Evolutionary conservation across 176 grass and related monocot genomes (phyloP).

Genomic region (Oryza officinalis): DNA sequence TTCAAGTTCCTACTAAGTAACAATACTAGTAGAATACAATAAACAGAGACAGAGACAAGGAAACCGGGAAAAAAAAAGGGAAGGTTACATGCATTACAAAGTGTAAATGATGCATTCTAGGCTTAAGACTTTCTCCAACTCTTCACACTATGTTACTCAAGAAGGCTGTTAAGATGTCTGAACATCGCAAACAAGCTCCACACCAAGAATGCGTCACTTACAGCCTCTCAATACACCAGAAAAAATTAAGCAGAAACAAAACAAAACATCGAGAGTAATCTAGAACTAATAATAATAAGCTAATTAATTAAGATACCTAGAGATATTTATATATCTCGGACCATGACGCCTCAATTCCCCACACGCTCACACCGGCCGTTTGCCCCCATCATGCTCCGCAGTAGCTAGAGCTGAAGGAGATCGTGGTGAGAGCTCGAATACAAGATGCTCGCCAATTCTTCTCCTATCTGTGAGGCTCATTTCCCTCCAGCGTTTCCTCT

Average conservation of each 20-base stretch:
- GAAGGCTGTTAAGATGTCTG: conserved; percentile 30
- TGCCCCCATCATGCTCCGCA: background rate
- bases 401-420: conserved; percentile 27
- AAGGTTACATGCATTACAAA: conserved; percentile 46
- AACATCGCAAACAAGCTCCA: conserved; percentile 29
- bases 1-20: conserved; percentile 9
- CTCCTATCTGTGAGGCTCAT: conserved; percentile 27
- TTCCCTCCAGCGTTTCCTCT: background rate
- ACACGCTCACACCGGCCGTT: conserved; percentile 32
- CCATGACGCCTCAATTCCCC: conserved; percentile 84
- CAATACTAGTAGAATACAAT: background rate
- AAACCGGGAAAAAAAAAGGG: background rate
- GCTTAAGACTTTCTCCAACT: conserved; percentile 34
- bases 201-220: conserved; percentile 73
- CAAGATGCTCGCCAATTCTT: background rate
- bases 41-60: background rate
- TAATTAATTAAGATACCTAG: conserved; percentile 36
- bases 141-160: conserved; percentile 19
- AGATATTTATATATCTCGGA: conserved; percentile 66
- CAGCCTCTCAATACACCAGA: conserved; percentile 42
- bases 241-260: background rate
- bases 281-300: background rate
- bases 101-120: conserved; percentile 71
- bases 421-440: conserved; percentile 27
- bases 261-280: background rate